Evolutionary conservation across 2,329 filamentous ascomycete genomes (phyloP), one percentile per base, ranked within the genome.

Genomic region (Trichoderma gracile): DNA sequence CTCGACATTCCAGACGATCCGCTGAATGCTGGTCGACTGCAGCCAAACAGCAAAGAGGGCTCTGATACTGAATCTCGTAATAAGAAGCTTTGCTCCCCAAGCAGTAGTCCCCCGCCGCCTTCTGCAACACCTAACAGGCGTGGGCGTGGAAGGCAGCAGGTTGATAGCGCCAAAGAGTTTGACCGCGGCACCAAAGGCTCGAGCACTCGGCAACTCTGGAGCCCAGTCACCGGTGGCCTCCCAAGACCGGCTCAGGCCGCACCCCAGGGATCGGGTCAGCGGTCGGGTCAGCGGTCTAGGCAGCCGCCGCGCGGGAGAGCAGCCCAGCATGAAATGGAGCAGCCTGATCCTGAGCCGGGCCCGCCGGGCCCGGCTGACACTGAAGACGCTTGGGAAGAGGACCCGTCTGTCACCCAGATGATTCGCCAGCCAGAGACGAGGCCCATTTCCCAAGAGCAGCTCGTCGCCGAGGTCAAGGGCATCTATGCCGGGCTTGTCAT

Each of bases 401-500:
- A 62, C 38, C 43, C 63, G 1, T 61, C 66, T 0, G 57, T 60
- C 0, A 54, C 54, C 1, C 60, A 66, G 6, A 61, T 71, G 62
- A 67, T 71, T 23, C 66, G 64, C 1, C 68, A 92, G 68, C 86
- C 84, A 0, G 83, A 88, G 57, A 91, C 87, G 0, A 78, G 87
- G 0, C 84, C 86, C 0, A 93, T 95, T 8, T 89, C 88, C 0
- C 88, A 92, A 66, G 89, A 93, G 0, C 90, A 96, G 69, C 81
- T 97, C 0, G 86, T 92, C 0, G 86, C 87, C 0, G 92, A 97
- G 70, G 90, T 96, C 0, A 92, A 92, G 65, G 88, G 88, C 0
- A 95, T 95, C 3, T 96, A 97, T 70, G 87, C 89, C 0, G 92
- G 91, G 0, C 77, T 97, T 0, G 88, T 92, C 0, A 91, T 95